A percentile compares a stretch with the other conserved stretches of the same genome.
phyloP scores from a whole-genome alignment of 768 basidiomycete species.

The Suillus americanus region DNA sequence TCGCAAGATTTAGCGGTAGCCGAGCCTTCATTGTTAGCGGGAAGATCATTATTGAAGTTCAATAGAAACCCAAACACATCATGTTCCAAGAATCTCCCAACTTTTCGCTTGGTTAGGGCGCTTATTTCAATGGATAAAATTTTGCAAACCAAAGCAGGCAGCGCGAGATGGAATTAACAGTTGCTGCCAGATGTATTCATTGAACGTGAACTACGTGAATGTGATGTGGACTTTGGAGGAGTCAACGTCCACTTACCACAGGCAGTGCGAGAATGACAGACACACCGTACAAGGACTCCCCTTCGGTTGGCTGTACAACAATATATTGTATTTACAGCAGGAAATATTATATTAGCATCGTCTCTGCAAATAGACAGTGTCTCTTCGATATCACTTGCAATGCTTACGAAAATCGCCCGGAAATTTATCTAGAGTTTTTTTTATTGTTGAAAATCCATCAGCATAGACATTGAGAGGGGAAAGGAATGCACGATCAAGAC shows the following conservation, averaged over 20 bases:
- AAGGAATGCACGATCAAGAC: too few species aligned
- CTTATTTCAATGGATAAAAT: not conserved
- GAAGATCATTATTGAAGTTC: slow-evolving; percentile 31
- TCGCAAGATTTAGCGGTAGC: not conserved
- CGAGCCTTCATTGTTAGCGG: slow-evolving; percentile 20
- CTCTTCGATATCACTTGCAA: too few species aligned
- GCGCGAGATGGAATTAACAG: not conserved
- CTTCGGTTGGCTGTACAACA: too few species aligned
- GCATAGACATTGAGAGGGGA: too few species aligned
- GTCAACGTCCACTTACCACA: not conserved
- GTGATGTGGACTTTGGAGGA: not conserved
- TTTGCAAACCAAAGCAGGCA: not conserved
- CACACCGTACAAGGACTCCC: too few species aligned
- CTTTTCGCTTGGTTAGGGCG: too few species aligned
- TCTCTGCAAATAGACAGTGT: too few species aligned
- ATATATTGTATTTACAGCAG: too few species aligned
- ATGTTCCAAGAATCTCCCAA: not conserved
- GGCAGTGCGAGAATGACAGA: not conserved
- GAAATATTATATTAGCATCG: too few species aligned
- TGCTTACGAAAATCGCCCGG: too few species aligned
- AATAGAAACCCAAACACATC: not conserved
- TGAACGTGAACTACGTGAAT: not conserved
- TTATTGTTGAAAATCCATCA: too few species aligned
- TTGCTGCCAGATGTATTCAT: not conserved
- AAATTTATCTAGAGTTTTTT: too few species aligned